phyloP scores from a whole-genome alignment of 768 basidiomycete species.

The Lactarius hatsudake region DNA sequence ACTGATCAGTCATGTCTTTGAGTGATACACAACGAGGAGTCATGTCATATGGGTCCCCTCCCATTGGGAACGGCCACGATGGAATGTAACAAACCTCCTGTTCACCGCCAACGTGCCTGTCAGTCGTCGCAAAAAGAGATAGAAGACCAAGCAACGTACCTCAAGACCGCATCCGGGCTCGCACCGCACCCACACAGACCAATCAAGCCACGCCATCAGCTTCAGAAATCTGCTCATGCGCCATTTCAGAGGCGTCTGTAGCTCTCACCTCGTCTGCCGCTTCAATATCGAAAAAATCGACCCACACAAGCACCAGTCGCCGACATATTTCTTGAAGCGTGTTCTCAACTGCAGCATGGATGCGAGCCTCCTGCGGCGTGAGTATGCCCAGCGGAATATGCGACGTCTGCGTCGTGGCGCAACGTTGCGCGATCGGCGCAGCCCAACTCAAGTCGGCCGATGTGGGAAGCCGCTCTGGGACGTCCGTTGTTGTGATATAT shows the following conservation, averaged over 20 bases:
- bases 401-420: constrained; percentile 18
- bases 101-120: not conserved
- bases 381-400: constrained; percentile 8
- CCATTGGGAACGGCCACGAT: constrained; percentile 23
- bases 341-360: constrained; percentile 20
- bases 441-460: constrained; percentile 20
- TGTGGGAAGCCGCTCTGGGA: constrained; percentile 4
- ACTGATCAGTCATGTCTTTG: too few species aligned
- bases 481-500: constrained; percentile 30
- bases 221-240: constrained; percentile 9
- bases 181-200: constrained; percentile 28
- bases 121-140: not conserved
- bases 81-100: constrained; percentile 25
- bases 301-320: constrained; percentile 23
- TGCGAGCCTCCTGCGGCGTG: constrained; percentile 25
- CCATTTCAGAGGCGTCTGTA: not conserved
- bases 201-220: constrained; percentile 29
- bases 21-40: constrained; percentile 18
- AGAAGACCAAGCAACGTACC: constrained; percentile 11
- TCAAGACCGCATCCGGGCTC: constrained; percentile 20
- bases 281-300: constrained; percentile 27
- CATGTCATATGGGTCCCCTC: constrained; percentile 20
- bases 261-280: not conserved
- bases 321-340: constrained; percentile 20
- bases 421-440: constrained; percentile 23